A percentile compares a stretch with the other conserved stretches of the same genome.
Conservation (phyloP, 2,329 filamentous ascomycete species). For the Phyllosticta paracitricarpa region DNA sequence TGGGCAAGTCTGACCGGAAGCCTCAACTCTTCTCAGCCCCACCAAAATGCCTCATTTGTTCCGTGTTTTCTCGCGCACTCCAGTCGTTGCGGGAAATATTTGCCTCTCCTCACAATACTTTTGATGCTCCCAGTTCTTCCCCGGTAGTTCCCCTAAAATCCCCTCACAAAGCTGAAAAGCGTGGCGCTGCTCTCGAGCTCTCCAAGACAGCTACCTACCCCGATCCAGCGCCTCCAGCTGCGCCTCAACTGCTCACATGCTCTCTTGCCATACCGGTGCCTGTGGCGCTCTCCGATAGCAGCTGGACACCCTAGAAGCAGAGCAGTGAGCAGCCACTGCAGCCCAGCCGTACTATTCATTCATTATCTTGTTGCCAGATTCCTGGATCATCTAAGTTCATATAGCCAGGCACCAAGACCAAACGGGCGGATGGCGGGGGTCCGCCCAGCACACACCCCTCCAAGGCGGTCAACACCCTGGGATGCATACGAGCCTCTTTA, state of each 20-base stretch:
- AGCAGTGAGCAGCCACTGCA: background rate
- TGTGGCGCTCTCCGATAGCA: background rate
- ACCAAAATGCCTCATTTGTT: background rate
- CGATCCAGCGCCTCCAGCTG: background rate
- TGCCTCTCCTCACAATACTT: background rate
- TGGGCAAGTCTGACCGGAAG: no score
- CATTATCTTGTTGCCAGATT: background rate
- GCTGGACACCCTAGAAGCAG: background rate
- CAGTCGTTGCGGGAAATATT: background rate
- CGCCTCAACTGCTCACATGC: background rate
- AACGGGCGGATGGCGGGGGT: background rate
- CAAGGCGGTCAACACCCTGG: background rate
- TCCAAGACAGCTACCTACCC: background rate
- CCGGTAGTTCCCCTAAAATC: no score
- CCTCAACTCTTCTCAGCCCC: no score
- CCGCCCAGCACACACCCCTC: background rate
- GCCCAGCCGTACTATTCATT: background rate
- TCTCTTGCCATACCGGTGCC: background rate
- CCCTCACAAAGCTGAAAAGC: background rate
- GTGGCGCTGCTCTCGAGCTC: background rate
- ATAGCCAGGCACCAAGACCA: background rate
- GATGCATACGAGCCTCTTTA: background rate
- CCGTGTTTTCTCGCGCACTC: background rate
- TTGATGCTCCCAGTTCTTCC: background rate
- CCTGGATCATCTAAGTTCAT: background rate